phyloP scores from a whole-genome alignment of 1,284 basidiomycete species.

The Marasmius oreades region DNA sequence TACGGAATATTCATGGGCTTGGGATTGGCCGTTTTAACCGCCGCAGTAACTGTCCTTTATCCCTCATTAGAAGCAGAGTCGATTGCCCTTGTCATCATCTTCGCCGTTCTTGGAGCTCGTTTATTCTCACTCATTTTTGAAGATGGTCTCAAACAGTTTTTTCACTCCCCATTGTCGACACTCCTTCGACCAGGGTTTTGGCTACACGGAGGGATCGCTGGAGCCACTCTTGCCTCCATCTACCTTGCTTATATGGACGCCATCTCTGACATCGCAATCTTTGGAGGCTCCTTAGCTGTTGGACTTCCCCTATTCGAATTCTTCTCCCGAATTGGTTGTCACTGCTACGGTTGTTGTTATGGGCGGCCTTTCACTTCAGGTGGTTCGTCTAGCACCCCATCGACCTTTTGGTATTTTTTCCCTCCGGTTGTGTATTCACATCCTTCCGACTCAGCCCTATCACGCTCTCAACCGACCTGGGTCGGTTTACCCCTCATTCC shows the following conservation, averaged over 20 bases:
- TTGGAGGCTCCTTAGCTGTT: constrained; percentile 13
- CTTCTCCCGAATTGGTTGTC: constrained; percentile 19
- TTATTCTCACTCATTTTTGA: constrained; percentile 11
- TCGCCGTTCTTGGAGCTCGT: constrained; percentile 7
- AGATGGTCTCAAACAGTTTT: constrained; percentile 5
- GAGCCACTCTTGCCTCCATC: constrained; percentile 7
- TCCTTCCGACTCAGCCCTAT: constrained; percentile 15
- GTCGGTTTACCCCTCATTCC: constrained; percentile 15
- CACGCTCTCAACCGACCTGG: constrained; percentile 13
- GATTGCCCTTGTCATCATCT: neutral
- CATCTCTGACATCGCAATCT: constrained; percentile 7
- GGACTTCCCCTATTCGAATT: constrained; percentile 18
- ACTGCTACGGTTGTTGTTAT: constrained; percentile 21
- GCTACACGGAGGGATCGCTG: constrained; percentile 19
- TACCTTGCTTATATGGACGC: constrained; percentile 12
- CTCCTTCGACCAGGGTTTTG: constrained; percentile 20
- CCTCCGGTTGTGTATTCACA: constrained; percentile 12
- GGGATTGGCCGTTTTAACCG: neutral
- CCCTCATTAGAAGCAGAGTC: neutral
- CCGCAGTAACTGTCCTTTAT: neutral
- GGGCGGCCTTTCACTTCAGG: constrained; percentile 12
- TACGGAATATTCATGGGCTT: constrained; percentile 13
- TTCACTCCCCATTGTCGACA: constrained; percentile 2
- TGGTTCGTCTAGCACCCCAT: neutral
- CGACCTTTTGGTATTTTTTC: constrained; percentile 8